Percentiles rank a stretch among this genome's conserved stretches.
These are phyloP conservation scores for Sarocladium oryzae DNA, from an alignment of 2,329 filamentous ascomycete genomes.

Conservation along the genomic window DNA sequence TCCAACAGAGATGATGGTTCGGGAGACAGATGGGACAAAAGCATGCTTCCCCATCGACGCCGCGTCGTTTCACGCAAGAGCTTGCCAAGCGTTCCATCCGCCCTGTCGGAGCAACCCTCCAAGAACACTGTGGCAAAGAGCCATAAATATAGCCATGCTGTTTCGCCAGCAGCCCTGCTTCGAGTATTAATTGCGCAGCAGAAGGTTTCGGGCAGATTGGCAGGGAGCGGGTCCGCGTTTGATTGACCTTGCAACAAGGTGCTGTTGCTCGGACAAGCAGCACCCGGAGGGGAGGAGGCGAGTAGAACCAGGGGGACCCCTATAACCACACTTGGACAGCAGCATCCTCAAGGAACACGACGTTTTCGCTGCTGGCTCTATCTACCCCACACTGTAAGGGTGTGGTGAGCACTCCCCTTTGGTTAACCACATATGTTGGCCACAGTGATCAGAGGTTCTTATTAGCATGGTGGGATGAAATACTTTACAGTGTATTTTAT, in stretches of 20 bases:
- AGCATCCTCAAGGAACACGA: background rate
- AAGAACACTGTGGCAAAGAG: background rate
- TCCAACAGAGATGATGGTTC: too few species aligned
- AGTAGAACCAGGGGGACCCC: background rate
- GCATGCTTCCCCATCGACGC: background rate
- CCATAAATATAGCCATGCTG: background rate
- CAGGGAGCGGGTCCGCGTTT: conserved; percentile 8
- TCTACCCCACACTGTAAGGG: conserved; percentile 7
- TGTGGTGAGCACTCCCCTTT: too few species aligned
- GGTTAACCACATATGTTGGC: too few species aligned
- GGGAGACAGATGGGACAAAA: too few species aligned
- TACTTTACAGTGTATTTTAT: too few species aligned
- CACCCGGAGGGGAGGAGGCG: background rate
- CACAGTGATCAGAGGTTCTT: too few species aligned
- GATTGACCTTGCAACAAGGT: conserved; percentile 5
- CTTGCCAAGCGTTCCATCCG: background rate
- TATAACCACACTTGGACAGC: background rate
- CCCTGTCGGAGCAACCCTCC: background rate
- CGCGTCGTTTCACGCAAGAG: background rate
- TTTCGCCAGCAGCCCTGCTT: conserved; percentile 3
- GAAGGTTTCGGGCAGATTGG: conserved; percentile 8
- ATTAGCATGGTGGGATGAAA: too few species aligned
- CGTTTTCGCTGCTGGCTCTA: background rate
- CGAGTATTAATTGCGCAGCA: background rate
- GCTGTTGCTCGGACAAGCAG: conserved; percentile 1